These are phyloP conservation scores for Lactifluus rugatus DNA, from an alignment of 768 basidiomycete genomes.

Conservation along the genomic window DNA sequence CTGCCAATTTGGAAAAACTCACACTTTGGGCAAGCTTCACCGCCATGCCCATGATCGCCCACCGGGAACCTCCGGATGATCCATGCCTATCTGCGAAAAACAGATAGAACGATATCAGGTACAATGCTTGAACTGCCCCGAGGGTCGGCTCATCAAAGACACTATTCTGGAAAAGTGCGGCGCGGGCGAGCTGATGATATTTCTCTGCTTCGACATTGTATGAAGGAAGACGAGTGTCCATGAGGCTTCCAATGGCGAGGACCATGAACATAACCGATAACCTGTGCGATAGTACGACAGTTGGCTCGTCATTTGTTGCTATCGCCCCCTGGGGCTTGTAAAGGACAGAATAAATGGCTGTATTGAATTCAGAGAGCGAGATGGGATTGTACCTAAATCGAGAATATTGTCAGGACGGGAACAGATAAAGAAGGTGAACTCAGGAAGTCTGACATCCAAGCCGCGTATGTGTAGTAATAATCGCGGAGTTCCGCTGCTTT, in stretches of 20 bases:
- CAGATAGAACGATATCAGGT: constrained; percentile 43
- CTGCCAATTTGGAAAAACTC: constrained; percentile 17
- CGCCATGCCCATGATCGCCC: constrained; percentile 64
- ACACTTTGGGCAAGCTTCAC: constrained; percentile 65
- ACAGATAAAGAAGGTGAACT: constrained; percentile 44
- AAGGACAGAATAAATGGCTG: constrained; percentile 39
- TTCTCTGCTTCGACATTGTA: constrained; percentile 46
- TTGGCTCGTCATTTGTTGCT: constrained; percentile 29
- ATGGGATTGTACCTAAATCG: constrained; percentile 52
- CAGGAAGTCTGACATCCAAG: constrained; percentile 51
- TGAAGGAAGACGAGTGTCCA: constrained; percentile 47
- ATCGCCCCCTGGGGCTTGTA: constrained; percentile 43
- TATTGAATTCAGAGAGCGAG: constrained; percentile 44
- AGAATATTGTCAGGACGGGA: constrained; percentile 12
- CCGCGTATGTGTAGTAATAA: constrained; percentile 56
- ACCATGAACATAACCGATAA: constrained; percentile 54
- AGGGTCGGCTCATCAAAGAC: constrained; percentile 56
- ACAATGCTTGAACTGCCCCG: constrained; percentile 56
- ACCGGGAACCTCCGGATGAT: constrained; percentile 35
- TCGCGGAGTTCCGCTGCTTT: constrained; percentile 48
- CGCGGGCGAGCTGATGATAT: constrained; percentile 51
- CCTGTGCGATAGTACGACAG: constrained; percentile 38
- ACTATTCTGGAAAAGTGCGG: constrained; percentile 50
- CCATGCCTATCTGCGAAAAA: constrained; percentile 37
- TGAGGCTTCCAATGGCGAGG: constrained; percentile 50